Conservation (phyloP, 345 rosid species). For the rapeseed (Brassica napus) region Da-Ae NC_063438.1:26575001-26575500, state of each 20-base stretch:
- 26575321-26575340: background rate
- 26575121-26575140: too few species aligned
- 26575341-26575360: conserved; percentile 3
- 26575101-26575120: too few species aligned
- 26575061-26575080: background rate
- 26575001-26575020: background rate
- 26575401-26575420: background rate
- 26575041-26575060: conserved; percentile 16
- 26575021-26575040: conserved; percentile 5
- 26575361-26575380: background rate
- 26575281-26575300: background rate
- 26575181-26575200: background rate
- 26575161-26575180: background rate
- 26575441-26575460: background rate
- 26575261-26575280: background rate
- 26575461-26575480: conserved; percentile 8
- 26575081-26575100: too few species aligned
- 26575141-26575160: background rate
- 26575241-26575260: background rate
- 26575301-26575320: background rate
- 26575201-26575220: background rate
- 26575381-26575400: conserved; percentile 1
- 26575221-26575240: background rate
- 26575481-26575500: background rate
- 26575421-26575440: background rate